Evolutionary conservation across 345 rosid genomes (phyloP).

Genomic region (Eucalyptus lansdowneana): DNA sequence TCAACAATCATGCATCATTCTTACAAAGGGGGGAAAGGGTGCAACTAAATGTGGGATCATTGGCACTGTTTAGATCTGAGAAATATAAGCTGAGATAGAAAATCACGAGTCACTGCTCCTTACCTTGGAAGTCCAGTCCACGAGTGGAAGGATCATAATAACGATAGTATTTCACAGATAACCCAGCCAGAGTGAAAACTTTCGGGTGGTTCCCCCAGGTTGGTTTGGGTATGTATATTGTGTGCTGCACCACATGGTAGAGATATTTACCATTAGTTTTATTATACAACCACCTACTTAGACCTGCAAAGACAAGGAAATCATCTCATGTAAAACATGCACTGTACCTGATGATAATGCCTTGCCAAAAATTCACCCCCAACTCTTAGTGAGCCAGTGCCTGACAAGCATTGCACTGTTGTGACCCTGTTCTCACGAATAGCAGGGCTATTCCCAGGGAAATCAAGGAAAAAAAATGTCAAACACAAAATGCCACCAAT

Average conservation of each 20-base stretch:
- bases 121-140: slow-evolving; percentile 71
- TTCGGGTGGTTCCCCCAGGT: slow-evolving; percentile 91
- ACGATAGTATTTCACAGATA: slow-evolving; percentile 64
- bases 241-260: slow-evolving; percentile 19
- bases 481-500: background rate
- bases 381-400: slow-evolving; percentile 93
- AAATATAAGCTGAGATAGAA: background rate
- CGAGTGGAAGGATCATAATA: slow-evolving; percentile 78
- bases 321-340: background rate
- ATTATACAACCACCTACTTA: background rate
- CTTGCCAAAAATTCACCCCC: slow-evolving; percentile 87
- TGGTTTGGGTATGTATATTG: slow-evolving; percentile 68
- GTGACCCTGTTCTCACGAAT: slow-evolving; percentile 62
- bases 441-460: slow-evolving; percentile 47
- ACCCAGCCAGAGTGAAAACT: slow-evolving; percentile 56
- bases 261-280: background rate
- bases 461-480: background rate
- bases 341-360: slow-evolving; percentile 57
- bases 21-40: background rate
- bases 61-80: background rate
- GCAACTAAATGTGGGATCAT: background rate
- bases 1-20: background rate
- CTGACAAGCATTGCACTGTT: slow-evolving; percentile 91
- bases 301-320: background rate
- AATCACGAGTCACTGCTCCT: background rate